A percentile compares a stretch with the other conserved stretches of the same genome.
Evolutionary conservation across 208 protist genomes (phyloP).

Genomic region (Trypanosoma lewisi): DNA sequence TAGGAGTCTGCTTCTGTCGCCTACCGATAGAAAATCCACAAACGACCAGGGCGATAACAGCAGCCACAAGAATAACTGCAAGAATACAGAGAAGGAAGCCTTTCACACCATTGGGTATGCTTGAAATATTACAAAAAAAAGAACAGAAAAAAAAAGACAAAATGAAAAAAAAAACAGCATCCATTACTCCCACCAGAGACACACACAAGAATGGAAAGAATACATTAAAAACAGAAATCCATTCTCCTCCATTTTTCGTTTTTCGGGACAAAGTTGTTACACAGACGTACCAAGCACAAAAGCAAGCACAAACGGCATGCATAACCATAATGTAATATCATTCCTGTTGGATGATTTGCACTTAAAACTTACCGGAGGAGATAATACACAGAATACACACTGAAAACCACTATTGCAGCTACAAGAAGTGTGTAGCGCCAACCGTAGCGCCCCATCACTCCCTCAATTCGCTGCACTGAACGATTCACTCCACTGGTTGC

Average conservation of each 20-base stretch:
- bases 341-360: background rate
- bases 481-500: constrained; percentile 56
- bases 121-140: background rate
- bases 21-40: background rate
- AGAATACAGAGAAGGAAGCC: background rate
- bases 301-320: too few species aligned
- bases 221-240: too few species aligned
- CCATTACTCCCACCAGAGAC: background rate
- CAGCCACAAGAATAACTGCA: background rate
- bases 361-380: constrained; percentile 1
- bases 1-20: background rate
- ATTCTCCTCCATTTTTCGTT: too few species aligned
- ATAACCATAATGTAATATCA: background rate
- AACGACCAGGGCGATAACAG: background rate
- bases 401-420: constrained; percentile 34
- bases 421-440: constrained; percentile 50
- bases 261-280: too few species aligned
- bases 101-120: background rate
- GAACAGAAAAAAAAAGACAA: constrained; percentile 8
- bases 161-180: constrained; percentile 10
- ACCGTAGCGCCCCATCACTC: constrained; percentile 60
- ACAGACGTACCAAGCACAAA: too few species aligned
- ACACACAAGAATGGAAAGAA: background rate
- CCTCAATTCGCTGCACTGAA: constrained; percentile 45
- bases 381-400: constrained; percentile 30